Conservation (phyloP, 129 eudicot genomes). For the Erigeron canadensis region DNA sequence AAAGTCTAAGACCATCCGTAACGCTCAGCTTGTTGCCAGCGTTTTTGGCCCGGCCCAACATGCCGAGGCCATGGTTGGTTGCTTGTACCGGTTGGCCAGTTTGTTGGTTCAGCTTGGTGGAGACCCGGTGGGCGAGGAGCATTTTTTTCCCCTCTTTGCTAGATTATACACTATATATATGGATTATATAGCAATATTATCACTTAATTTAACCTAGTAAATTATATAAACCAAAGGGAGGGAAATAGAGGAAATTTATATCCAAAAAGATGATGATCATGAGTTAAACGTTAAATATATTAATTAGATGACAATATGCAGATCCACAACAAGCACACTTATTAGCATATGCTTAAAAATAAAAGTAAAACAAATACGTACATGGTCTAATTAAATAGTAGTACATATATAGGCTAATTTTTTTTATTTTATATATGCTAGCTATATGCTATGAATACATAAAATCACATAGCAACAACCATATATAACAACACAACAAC, state of each 20-base stretch:
- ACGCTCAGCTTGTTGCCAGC: no score
- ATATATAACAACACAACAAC: constrained; percentile 8
- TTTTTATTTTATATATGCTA: no score
- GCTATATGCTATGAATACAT: constrained; percentile 32
- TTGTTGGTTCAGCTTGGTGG: no score
- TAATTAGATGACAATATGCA: constrained; percentile 11
- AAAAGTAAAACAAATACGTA: neutral
- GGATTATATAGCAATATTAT: no score
- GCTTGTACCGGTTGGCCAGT: no score
- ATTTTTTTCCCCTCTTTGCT: no score
- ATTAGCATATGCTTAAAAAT: neutral
- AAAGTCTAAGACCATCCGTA: no score
- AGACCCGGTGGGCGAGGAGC: no score
- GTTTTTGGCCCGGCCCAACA: no score
- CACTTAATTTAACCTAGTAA: no score
- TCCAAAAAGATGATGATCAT: constrained; percentile 3
- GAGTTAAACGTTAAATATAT: neutral
- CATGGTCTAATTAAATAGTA: neutral
- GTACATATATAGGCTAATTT: neutral
- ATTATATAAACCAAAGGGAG: neutral
- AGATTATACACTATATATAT: no score
- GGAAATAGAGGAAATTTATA: neutral
- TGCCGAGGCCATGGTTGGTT: no score
- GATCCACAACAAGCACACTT: constrained; percentile 24
- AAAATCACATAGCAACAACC: constrained; percentile 29